Percentiles rank a stretch among this genome's conserved stretches.
These are phyloP conservation scores for Sporothrix humicola DNA, from an alignment of 2,329 filamentous ascomycete genomes.

Conservation along the genomic window DNA sequence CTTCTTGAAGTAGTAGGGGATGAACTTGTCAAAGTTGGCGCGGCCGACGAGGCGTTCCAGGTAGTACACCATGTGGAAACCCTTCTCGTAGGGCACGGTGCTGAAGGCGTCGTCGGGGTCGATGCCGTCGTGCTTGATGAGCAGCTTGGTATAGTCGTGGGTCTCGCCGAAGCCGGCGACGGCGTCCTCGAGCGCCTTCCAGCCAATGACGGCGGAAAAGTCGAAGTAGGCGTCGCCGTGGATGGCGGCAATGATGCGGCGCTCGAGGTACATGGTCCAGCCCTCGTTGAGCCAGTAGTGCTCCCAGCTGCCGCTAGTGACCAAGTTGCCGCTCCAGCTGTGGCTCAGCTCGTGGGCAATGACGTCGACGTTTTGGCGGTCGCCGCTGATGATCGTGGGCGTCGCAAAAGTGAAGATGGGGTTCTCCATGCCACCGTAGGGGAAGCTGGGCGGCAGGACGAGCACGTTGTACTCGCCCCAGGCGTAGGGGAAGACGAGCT, in stretches of 20 bases:
- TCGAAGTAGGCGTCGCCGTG: conserved; percentile 87
- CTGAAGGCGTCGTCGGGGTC: conserved; percentile 97
- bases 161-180: conserved; percentile 79
- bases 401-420: conserved; percentile 95
- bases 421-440: conserved; percentile 90
- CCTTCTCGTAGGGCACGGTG: conserved; percentile 92
- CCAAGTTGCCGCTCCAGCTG: conserved; percentile 88
- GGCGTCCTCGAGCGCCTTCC: conserved; percentile 81
- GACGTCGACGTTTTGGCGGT: conserved; percentile 90
- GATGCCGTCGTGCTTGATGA: conserved; percentile 83
- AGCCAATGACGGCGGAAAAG: conserved; percentile 95
- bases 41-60: conserved; percentile 85
- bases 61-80: conserved; percentile 90
- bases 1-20: conserved; percentile 88
- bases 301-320: conserved; percentile 80
- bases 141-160: conserved; percentile 91
- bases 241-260: conserved; percentile 75
- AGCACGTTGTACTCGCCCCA: conserved; percentile 97
- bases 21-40: conserved; percentile 91
- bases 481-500: conserved; percentile 80
- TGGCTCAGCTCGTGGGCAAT: conserved; percentile 84
- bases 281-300: conserved; percentile 79
- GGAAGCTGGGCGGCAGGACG: conserved; percentile 87
- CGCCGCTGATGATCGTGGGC: conserved; percentile 89
- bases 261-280: conserved; percentile 95